A percentile compares a stretch with the other conserved stretches of the same genome.
phyloP scores from a whole-genome alignment of 768 basidiomycete genomes.

The Tubosaeta sp. region DNA sequence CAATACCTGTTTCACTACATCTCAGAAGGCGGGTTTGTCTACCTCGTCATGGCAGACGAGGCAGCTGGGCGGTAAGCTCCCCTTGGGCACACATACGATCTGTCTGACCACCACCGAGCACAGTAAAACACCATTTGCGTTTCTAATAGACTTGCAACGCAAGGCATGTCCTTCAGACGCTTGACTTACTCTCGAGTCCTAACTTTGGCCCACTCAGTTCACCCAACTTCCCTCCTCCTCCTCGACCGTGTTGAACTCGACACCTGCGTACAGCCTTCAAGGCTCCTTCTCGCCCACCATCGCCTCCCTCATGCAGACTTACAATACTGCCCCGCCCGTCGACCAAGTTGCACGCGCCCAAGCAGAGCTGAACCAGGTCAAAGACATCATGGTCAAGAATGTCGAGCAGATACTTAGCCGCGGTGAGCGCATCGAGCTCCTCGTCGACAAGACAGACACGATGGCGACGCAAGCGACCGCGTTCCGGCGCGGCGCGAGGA shows the following conservation, averaged over 20 bases:
- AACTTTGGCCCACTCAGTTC: conserved; percentile 42
- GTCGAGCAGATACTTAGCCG: conserved; percentile 93
- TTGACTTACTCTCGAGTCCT: conserved; percentile 5
- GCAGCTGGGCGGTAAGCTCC: conserved; percentile 71
- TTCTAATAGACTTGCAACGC: conserved; percentile 81
- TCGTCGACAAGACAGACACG: conserved; percentile 95
- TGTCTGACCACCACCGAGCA: not conserved
- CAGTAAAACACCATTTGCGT: conserved; percentile 92
- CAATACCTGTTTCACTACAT: conserved; percentile 94
- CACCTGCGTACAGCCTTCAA: conserved; percentile 64
- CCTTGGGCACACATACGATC: not conserved
- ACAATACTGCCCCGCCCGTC: conserved; percentile 80
- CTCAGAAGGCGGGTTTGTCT: conserved; percentile 81
- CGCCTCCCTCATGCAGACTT: conserved; percentile 75
- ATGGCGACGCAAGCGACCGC: conserved; percentile 94
- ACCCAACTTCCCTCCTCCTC: conserved; percentile 60
- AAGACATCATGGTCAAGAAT: conserved; percentile 98
- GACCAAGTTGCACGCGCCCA: conserved; percentile 92
- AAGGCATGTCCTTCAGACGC: conserved; percentile 40
- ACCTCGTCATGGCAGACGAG: conserved; percentile 94
- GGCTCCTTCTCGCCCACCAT: conserved; percentile 68
- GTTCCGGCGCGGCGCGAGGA: conserved; percentile 84
- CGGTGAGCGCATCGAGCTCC: conserved; percentile 91
- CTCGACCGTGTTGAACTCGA: conserved; percentile 40
- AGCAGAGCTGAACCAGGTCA: conserved; percentile 82